Evolutionary conservation across 2,329 filamentous ascomycete genomes (phyloP).

Genomic region (Aspergillus sp.): DNA sequence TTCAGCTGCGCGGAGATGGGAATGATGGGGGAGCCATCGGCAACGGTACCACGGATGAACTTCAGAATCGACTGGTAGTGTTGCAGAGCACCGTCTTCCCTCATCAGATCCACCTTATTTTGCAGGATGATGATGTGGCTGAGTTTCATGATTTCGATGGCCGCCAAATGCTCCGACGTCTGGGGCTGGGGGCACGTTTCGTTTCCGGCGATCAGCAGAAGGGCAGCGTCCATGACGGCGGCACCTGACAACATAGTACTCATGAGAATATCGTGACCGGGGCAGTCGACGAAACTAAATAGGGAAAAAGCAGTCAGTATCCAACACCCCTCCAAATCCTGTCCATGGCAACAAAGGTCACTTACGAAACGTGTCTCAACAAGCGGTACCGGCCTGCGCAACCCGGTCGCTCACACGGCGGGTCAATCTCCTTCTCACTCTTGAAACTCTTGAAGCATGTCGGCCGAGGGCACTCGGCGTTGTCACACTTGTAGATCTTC

Average conservation of each 20-base stretch:
- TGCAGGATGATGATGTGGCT: slow-evolving; percentile 99
- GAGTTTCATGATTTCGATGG: slow-evolving; percentile 99
- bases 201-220: slow-evolving; percentile 95
- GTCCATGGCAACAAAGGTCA: slow-evolving; percentile 21
- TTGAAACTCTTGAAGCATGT: slow-evolving; percentile 97
- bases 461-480: slow-evolving; percentile 82
- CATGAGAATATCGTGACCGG: slow-evolving; percentile 99
- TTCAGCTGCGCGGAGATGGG: slow-evolving; percentile 97
- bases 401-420: slow-evolving; percentile 89
- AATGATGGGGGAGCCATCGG: slow-evolving; percentile 91
- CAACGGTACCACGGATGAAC: slow-evolving; percentile 96
- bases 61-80: slow-evolving; percentile 98
- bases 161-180: slow-evolving; percentile 96
- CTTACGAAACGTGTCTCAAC: slow-evolving; percentile 88
- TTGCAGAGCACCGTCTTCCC: slow-evolving; percentile 86
- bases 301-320: neutral
- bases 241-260: slow-evolving; percentile 99
- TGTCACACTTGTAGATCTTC: slow-evolving; percentile 99
- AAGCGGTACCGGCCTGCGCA: slow-evolving; percentile 85
- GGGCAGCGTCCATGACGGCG: slow-evolving; percentile 97
- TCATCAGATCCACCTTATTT: slow-evolving; percentile 99
- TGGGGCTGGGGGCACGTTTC: slow-evolving; percentile 98
- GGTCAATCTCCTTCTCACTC: slow-evolving; percentile 98
- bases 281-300: slow-evolving; percentile 89
- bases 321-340: neutral